Conservation (phyloP, 768 basidiomycete genomes). For the Calocera cornea region DNA sequence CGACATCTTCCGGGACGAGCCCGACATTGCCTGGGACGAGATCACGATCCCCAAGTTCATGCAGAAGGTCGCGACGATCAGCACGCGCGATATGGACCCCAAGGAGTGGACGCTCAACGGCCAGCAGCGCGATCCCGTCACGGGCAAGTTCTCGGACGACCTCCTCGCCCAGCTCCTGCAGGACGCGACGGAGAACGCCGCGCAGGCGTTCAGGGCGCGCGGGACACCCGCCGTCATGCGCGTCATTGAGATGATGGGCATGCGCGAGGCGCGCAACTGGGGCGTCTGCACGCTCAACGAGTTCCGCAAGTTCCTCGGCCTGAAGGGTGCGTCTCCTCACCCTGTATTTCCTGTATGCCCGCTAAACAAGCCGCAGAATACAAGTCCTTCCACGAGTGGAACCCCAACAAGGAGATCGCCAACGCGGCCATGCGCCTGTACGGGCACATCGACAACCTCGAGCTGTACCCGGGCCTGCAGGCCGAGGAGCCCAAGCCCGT, state of each 20-base stretch:
- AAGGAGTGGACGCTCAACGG: slow-evolving; percentile 23
- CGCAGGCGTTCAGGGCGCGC: slow-evolving; percentile 36
- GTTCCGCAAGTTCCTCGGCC: slow-evolving; percentile 39
- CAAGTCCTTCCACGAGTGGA: slow-evolving; percentile 26
- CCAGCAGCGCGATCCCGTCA: slow-evolving; percentile 11
- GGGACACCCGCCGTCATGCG: slow-evolving; percentile 36
- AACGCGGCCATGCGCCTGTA: slow-evolving; percentile 51
- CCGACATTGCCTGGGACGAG: slow-evolving; percentile 8
- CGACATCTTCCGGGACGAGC: slow-evolving; percentile 18
- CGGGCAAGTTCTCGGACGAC: slow-evolving; percentile 16
- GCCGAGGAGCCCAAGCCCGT: slow-evolving; percentile 58
- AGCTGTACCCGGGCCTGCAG: slow-evolving; percentile 62
- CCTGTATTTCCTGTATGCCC: neutral
- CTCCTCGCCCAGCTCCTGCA: slow-evolving; percentile 32
- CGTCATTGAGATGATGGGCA: slow-evolving; percentile 43
- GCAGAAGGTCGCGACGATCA: neutral
- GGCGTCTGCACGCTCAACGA: slow-evolving; percentile 59
- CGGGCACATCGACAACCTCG: slow-evolving; percentile 60
- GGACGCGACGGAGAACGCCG: slow-evolving; percentile 33
- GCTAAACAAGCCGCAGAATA: slow-evolving; percentile 6
- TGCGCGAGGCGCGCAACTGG: slow-evolving; percentile 41
- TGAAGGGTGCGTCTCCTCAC: neutral
- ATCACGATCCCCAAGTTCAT: neutral
- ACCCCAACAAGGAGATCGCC: slow-evolving; percentile 18
- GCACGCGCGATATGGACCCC: neutral